A percentile compares a stretch with the other conserved stretches of the same genome.
Conservation (phyloP, 73 alveolate species). For the Stentor roeselii region DNA sequence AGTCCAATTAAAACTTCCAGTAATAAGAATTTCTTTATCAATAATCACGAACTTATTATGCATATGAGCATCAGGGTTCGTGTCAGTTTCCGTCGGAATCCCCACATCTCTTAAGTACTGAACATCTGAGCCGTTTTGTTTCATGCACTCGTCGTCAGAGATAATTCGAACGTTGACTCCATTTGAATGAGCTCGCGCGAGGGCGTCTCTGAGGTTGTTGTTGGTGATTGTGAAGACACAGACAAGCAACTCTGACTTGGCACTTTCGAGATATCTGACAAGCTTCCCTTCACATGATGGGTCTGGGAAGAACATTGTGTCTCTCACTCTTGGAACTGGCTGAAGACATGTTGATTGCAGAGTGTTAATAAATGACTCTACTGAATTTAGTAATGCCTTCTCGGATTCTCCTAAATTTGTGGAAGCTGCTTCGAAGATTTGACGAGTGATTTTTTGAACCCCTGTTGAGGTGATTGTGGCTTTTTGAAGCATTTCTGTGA, state of each 20-base stretch:
- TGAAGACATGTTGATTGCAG: neutral
- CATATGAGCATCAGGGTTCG: constrained; percentile 85
- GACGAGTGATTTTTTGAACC: neutral
- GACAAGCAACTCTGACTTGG: constrained; percentile 68
- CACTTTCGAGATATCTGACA: constrained; percentile 53
- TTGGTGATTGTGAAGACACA: constrained; percentile 95
- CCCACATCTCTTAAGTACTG: constrained; percentile 72
- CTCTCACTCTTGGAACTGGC: constrained; percentile 48
- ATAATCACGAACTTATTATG: constrained; percentile 94
- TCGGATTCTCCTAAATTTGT: neutral
- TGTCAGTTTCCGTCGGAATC: constrained; percentile 86
- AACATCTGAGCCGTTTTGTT: constrained; percentile 74
- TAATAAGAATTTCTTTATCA: constrained; percentile 84
- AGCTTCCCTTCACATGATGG: constrained; percentile 46
- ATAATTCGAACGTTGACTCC: constrained; percentile 85
- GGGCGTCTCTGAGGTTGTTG: constrained; percentile 78
- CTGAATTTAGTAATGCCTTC: neutral
- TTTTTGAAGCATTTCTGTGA: neutral
- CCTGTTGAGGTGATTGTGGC: neutral
- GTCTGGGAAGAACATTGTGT: constrained; percentile 82
- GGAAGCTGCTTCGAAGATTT: neutral
- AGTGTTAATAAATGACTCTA: neutral
- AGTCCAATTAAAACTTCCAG: constrained; percentile 93
- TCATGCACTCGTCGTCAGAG: constrained; percentile 93
- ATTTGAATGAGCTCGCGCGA: constrained; percentile 63